Conservation (phyloP, 1,284 basidiomycete species). For the Cryptococcus neoformans region DNA sequence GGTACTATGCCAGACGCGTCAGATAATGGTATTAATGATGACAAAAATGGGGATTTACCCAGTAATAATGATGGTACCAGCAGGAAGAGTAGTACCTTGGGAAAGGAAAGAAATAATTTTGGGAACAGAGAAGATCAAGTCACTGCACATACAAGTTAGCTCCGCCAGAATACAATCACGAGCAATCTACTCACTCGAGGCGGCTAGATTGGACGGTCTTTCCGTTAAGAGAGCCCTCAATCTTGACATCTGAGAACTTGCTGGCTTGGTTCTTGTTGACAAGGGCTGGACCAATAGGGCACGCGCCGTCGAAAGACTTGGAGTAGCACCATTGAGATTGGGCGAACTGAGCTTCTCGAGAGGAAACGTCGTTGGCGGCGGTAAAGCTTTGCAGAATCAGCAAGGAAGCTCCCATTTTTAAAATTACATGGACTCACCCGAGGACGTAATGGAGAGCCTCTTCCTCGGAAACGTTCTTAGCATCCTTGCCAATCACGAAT, state of each 20-base stretch:
- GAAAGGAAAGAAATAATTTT: slow-evolving; percentile 65
- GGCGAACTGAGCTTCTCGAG: slow-evolving; percentile 21
- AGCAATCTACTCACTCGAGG: slow-evolving; percentile 34
- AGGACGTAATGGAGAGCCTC: slow-evolving; percentile 79
- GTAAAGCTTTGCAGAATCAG: slow-evolving; percentile 33
- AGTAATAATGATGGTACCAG: slow-evolving; percentile 77
- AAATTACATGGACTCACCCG: slow-evolving; percentile 52
- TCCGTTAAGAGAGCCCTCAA: slow-evolving; percentile 42
- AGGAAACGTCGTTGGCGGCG: slow-evolving; percentile 50
- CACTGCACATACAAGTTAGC: slow-evolving; percentile 20
- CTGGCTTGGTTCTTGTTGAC: slow-evolving; percentile 29
- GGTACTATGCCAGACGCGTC: slow-evolving; percentile 22
- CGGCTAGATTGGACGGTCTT: slow-evolving; percentile 43
- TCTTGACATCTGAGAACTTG: slow-evolving; percentile 28
- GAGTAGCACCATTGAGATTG: slow-evolving; percentile 30
- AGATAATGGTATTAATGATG: background rate
- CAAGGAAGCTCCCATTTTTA: background rate
- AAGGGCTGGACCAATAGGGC: slow-evolving; percentile 50
- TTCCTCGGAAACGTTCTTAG: slow-evolving; percentile 70
- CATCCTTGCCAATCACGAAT: slow-evolving; percentile 76
- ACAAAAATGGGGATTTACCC: slow-evolving; percentile 17
- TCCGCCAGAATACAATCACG: background rate
- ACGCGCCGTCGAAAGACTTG: slow-evolving; percentile 48
- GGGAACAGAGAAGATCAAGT: slow-evolving; percentile 50
- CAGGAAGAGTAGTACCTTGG: slow-evolving; percentile 77